phyloP scores from a whole-genome alignment of 768 basidiomycete genomes.

The Pholiota microspora region DNA sequence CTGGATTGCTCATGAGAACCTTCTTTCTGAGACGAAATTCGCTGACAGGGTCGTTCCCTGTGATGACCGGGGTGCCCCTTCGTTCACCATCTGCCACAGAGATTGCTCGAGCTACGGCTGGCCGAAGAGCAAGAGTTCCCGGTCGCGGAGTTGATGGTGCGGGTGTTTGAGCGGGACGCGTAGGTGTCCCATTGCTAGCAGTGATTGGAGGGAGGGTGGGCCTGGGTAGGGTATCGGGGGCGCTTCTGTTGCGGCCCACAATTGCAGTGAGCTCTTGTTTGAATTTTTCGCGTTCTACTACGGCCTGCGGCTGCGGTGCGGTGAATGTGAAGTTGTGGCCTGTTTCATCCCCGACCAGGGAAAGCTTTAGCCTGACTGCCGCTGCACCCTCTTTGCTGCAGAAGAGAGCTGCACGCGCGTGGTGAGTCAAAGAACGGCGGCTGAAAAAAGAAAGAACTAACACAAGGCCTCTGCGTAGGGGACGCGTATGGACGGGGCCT shows the following conservation, averaged over 20 bases:
- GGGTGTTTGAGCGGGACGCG: constrained; percentile 31
- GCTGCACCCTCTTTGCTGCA: constrained; percentile 83
- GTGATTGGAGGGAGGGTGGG: constrained; percentile 12
- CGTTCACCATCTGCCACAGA: constrained; percentile 59
- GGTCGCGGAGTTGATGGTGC: constrained; percentile 17
- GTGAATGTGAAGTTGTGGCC: constrained; percentile 85
- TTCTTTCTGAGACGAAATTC: constrained; percentile 78
- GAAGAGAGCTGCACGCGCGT: constrained; percentile 58
- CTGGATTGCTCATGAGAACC: constrained; percentile 75
- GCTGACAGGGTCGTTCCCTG: constrained; percentile 55
- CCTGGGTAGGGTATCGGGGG: constrained; percentile 24
- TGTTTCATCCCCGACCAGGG: constrained; percentile 62
- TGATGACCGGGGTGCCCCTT: constrained; percentile 53
- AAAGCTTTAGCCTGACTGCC: constrained; percentile 77
- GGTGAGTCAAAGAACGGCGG: constrained; percentile 14
- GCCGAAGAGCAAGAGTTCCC: constrained; percentile 32
- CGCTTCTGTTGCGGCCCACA: constrained; percentile 68
- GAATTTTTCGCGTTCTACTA: constrained; percentile 76
- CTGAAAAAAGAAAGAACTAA: constrained; percentile 34
- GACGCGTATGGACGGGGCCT: constrained; percentile 61
- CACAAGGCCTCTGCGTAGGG: constrained; percentile 58
- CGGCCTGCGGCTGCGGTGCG: constrained; percentile 60
- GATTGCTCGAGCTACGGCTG: constrained; percentile 56
- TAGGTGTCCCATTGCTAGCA: constrained; percentile 25
- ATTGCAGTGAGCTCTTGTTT: constrained; percentile 76